phyloP scores from a whole-genome alignment of 768 basidiomycete species.

The Macrolepiota dolichaula region DNA sequence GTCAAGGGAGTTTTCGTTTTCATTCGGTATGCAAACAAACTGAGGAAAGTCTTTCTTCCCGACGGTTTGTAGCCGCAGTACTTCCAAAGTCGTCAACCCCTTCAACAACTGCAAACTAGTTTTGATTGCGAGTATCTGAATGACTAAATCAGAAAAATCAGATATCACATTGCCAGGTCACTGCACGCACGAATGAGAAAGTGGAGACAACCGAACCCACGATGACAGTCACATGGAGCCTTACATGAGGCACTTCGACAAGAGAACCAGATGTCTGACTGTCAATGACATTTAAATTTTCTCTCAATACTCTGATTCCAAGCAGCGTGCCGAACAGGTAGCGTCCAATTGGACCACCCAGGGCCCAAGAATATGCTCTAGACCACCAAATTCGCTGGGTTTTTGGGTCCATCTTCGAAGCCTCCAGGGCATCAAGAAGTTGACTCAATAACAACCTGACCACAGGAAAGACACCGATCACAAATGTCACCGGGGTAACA shows the following conservation, averaged over 20 bases:
- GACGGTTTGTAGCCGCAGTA: constrained; percentile 12
- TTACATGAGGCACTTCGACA: constrained; percentile 34
- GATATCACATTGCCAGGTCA: not conserved
- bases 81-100: constrained; percentile 35
- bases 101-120: constrained; percentile 18
- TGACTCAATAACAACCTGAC: constrained; percentile 22
- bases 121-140: constrained; percentile 18
- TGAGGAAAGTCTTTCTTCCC: not conserved
- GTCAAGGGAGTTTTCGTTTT: not conserved
- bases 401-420: constrained; percentile 28
- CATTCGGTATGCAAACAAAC: constrained; percentile 11
- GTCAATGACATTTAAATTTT: constrained; percentile 7
- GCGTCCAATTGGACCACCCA: constrained; percentile 39
- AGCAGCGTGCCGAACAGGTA: constrained; percentile 35
- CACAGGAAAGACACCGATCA: constrained; percentile 27
- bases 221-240: constrained; percentile 23
- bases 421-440: constrained; percentile 23
- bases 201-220: constrained; percentile 27
- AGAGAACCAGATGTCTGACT: constrained; percentile 18
- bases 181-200: constrained; percentile 32
- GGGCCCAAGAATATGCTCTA: constrained; percentile 40
- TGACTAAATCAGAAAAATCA: not conserved
- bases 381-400: constrained; percentile 36
- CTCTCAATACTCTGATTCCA: constrained; percentile 29
- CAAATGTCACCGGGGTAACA: constrained; percentile 27